Conservation (phyloP, 768 basidiomycete genomes). For the Suillus americanus region DNA sequence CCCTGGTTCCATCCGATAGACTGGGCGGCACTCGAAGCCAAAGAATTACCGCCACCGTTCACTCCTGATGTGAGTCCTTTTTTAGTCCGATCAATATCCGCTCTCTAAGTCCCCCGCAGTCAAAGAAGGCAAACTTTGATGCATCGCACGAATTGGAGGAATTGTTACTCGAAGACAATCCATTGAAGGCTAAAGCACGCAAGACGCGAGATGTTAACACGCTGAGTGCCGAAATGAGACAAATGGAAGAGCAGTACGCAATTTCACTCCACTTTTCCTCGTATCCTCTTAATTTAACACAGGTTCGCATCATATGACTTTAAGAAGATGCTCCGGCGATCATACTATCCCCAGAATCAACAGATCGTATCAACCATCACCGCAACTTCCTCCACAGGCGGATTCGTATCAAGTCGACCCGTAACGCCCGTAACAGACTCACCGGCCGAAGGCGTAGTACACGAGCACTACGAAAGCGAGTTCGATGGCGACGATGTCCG, state of each 20-base stretch:
- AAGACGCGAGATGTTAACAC: conserved; percentile 83
- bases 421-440: conserved; percentile 59
- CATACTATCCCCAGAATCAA: conserved; percentile 87
- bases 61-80: conserved; percentile 71
- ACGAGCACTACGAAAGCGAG: conserved; percentile 43
- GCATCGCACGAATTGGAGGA: conserved; percentile 98
- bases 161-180: conserved; percentile 93
- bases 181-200: conserved; percentile 89
- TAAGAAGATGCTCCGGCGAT: conserved; percentile 86
- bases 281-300: conserved; percentile 8
- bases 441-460: conserved; percentile 42
- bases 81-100: not conserved
- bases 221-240: conserved; percentile 87
- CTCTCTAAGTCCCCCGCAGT: conserved; percentile 44
- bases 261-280: conserved; percentile 7
- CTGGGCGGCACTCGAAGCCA: conserved; percentile 84
- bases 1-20: conserved; percentile 89
- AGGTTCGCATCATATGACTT: conserved; percentile 94
- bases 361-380: conserved; percentile 61
- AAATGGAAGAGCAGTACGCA: conserved; percentile 96
- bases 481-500: conserved; percentile 40
- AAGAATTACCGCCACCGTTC: conserved; percentile 76
- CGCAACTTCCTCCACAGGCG: conserved; percentile 73
- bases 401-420: conserved; percentile 68
- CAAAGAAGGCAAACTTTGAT: conserved; percentile 99